Evolutionary conservation across 495 filamentous ascomycete species (phyloP).

Genomic region (Penicillium chermesinum): DNA sequence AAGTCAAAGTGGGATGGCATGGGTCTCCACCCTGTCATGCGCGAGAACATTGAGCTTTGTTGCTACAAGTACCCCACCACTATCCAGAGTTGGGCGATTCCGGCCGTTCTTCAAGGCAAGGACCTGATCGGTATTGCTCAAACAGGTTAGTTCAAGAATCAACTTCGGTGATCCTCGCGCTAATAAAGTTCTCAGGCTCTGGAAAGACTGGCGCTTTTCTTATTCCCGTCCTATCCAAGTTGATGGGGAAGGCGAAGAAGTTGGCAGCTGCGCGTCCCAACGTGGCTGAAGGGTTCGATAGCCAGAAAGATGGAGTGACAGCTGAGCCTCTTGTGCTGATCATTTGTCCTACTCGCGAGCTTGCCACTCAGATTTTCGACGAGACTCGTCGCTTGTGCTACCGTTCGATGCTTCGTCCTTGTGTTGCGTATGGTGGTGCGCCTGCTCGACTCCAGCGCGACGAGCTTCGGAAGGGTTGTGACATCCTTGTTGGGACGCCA

Average conservation of each 20-base stretch:
- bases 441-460: conserved; percentile 58
- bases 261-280: conserved; percentile 71
- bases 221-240: conserved; percentile 78
- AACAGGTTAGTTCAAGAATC: conserved; percentile 60
- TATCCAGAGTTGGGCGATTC: conserved; percentile 79
- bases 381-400: conserved; percentile 89
- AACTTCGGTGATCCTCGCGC: neutral
- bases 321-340: conserved; percentile 85
- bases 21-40: conserved; percentile 79
- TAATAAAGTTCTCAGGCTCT: conserved; percentile 56
- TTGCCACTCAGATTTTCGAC: conserved; percentile 90
- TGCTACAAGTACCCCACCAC: conserved; percentile 68
- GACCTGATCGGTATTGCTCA: conserved; percentile 88
- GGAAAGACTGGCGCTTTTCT: conserved; percentile 94
- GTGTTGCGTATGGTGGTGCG: conserved; percentile 83
- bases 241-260: conserved; percentile 92
- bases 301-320: conserved; percentile 39
- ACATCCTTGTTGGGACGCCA: conserved; percentile 81
- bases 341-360: conserved; percentile 81
- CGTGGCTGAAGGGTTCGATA: conserved; percentile 41
- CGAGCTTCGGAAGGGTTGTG: conserved; percentile 78
- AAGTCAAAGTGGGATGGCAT: conserved; percentile 60
- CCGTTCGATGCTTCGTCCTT: conserved; percentile 88
- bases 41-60: conserved; percentile 67
- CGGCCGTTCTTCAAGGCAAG: conserved; percentile 62